Conservation (phyloP, 345 rosid species). For the Dipteronia sinensis region DNA sequence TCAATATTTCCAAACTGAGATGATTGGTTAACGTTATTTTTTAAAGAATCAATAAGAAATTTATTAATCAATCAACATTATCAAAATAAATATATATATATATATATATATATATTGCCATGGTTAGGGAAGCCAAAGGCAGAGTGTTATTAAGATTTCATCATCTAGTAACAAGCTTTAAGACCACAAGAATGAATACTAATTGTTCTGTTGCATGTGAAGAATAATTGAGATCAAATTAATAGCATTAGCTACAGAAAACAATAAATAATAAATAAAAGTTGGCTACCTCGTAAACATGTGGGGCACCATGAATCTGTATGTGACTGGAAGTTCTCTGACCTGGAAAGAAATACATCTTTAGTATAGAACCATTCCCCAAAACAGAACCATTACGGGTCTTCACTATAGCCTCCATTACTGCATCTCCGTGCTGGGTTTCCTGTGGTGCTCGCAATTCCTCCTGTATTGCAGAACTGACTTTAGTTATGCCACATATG, state of each 20-base stretch:
- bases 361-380: slow-evolving; percentile 85
- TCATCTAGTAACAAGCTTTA: neutral
- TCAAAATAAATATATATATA: neutral
- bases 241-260: neutral
- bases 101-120: neutral
- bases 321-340: slow-evolving; percentile 85
- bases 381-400: slow-evolving; percentile 87
- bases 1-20: slow-evolving; percentile 2
- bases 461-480: slow-evolving; percentile 52
- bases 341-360: slow-evolving; percentile 92
- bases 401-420: slow-evolving; percentile 90
- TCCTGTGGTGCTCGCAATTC: slow-evolving; percentile 82
- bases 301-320: slow-evolving; percentile 91
- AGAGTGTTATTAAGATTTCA: neutral
- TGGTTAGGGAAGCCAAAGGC: neutral
- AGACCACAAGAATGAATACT: neutral
- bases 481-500: slow-evolving; percentile 7
- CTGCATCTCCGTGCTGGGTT: slow-evolving; percentile 92
- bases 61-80: slow-evolving; percentile 5
- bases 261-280: neutral
- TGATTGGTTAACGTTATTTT: neutral
- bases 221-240: neutral
- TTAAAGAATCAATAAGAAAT: neutral
- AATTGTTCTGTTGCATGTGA: neutral
- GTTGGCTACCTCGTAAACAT: slow-evolving; percentile 73